Base-by-base conservation (phyloP, 2,329 filamentous ascomycete genomes). In the Penicillium sp. region DNA sequence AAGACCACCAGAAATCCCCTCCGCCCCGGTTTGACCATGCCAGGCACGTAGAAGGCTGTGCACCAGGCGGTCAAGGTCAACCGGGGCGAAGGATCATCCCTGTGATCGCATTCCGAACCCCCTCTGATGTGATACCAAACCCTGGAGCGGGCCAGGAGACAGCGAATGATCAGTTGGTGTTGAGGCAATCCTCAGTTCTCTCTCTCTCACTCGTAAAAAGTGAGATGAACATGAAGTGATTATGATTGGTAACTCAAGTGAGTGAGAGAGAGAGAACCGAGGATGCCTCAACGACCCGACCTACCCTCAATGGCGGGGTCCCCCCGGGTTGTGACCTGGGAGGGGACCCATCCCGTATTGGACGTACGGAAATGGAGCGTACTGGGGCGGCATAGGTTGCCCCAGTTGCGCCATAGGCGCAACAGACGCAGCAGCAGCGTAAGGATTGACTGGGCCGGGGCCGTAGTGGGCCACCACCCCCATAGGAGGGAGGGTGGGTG, bases 321-420 rank as follows among this genome's bases (percentile, higher is more conserved):
- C 51, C 39, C 39, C 9, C 18, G 51, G 51, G 38, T 54, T 48
- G 16, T 50, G 51, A 49, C 51, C 51, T 26, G 46, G 51, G 26
- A 54, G 39, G 40, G 78, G 45, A 38, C 32, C 38, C 52, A 56
- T 51, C 14, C 47, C 47, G 41, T 62, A 65, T 7, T 56, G 57
- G 7, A 57, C 54, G 46, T 61, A 64, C 27, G 62, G 62, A 53
- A 70, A 67, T n/a, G 66, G 68, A 7, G 64, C 67, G 51, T 67
- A 72, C 13, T 68, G 54, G 19, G 61, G 44, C 11, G 59, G 56
- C 59, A 58, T 56, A 4, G 52, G 61, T 40, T 59, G 59, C 36
- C 52, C 51, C 45, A 58, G 47, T 34, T 50, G 56, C 42, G 50
- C 55, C 32, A 57, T 52, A 39, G 55, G 51, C 14, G 56, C 51